These are phyloP conservation scores for Coniochaeta sp. DNA, from an alignment of 2,329 filamentous ascomycete species.

Conservation along the genomic window DNA sequence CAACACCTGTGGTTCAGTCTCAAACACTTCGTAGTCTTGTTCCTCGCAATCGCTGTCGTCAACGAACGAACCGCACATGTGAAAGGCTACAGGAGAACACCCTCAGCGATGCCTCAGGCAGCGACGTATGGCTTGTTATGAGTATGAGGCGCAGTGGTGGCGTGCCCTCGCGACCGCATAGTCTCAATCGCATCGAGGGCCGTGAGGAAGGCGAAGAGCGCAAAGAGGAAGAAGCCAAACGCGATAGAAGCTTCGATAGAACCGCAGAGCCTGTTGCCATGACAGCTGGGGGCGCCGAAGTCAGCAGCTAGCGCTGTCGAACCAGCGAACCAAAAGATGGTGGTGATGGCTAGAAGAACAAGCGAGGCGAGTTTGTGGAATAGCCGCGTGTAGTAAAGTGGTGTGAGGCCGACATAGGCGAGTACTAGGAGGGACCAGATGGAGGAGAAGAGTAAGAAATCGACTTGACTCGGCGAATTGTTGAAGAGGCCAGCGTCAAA, in stretches of 20 bases:
- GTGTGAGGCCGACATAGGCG: constrained; percentile 61
- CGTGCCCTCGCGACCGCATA: constrained; percentile 32
- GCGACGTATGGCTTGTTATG: constrained; percentile 13
- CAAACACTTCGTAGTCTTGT: no score
- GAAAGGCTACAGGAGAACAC: no score
- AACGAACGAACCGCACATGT: not conserved
- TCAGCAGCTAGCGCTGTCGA: constrained; percentile 69
- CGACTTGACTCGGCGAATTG: constrained; percentile 47
- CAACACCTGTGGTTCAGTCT: no score
- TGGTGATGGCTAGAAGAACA: constrained; percentile 62
- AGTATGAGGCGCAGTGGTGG: constrained; percentile 8
- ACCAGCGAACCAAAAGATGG: constrained; percentile 86
- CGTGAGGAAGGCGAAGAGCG: constrained; percentile 38
- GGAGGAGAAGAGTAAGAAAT: constrained; percentile 74
- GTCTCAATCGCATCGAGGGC: constrained; percentile 38
- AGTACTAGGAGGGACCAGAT: constrained; percentile 71
- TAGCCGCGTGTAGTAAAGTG: constrained; percentile 50
- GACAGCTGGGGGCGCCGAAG: constrained; percentile 51
- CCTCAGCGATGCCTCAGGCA: constrained; percentile 3
- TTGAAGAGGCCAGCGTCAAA: constrained; percentile 32
- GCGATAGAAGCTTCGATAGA: constrained; percentile 56
- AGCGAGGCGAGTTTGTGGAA: constrained; percentile 61
- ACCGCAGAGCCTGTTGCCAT: constrained; percentile 45
- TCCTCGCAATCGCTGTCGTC: not conserved
- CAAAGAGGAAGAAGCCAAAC: constrained; percentile 60